A percentile compares a stretch with the other conserved stretches of the same genome.
These are phyloP conservation scores for Neodidymelliopsis sp. DNA, from an alignment of 2,329 filamentous ascomycete genomes.

Conservation along the genomic window DNA sequence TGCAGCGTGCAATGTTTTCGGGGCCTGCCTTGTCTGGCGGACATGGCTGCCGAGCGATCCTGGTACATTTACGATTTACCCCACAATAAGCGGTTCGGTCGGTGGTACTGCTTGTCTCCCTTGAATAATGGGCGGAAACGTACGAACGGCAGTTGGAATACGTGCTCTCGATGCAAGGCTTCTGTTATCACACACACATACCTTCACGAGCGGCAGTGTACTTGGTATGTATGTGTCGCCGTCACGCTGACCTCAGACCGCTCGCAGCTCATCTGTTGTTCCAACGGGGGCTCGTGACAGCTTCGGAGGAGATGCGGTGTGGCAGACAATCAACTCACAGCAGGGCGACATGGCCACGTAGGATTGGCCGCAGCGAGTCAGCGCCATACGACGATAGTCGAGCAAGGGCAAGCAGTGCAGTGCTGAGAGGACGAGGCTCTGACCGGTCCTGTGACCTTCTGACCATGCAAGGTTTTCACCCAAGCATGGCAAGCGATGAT, in stretches of 20 bases:
- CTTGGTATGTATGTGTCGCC: background rate
- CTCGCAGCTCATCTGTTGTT: constrained; percentile 33
- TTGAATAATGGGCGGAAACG: constrained; percentile 5
- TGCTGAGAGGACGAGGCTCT: constrained; percentile 29
- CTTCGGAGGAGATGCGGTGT: constrained; percentile 39
- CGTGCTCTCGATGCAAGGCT: constrained; percentile 24
- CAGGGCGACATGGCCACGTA: constrained; percentile 21
- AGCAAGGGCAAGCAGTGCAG: constrained; percentile 24
- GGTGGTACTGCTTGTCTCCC: constrained; percentile 11
- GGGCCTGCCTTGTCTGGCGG: constrained; percentile 28
- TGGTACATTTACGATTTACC: constrained; percentile 19
- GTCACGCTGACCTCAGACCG: constrained; percentile 21
- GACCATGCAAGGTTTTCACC: constrained; percentile 39
- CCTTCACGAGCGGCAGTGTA: background rate
- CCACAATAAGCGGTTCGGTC: constrained; percentile 36
- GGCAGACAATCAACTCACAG: constrained; percentile 47
- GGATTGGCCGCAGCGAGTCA: constrained; percentile 39
- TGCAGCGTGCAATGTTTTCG: constrained; percentile 29
- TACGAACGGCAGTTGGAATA: constrained; percentile 2
- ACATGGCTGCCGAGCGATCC: constrained; percentile 14
- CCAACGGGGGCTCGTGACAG: constrained; percentile 34
- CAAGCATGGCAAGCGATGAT: constrained; percentile 34
- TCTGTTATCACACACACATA: constrained; percentile 9
- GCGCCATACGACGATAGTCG: constrained; percentile 29
- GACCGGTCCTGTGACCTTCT: constrained; percentile 47